Conservation (phyloP, 768 basidiomycete genomes). For the Auricularia cornea region DNA sequence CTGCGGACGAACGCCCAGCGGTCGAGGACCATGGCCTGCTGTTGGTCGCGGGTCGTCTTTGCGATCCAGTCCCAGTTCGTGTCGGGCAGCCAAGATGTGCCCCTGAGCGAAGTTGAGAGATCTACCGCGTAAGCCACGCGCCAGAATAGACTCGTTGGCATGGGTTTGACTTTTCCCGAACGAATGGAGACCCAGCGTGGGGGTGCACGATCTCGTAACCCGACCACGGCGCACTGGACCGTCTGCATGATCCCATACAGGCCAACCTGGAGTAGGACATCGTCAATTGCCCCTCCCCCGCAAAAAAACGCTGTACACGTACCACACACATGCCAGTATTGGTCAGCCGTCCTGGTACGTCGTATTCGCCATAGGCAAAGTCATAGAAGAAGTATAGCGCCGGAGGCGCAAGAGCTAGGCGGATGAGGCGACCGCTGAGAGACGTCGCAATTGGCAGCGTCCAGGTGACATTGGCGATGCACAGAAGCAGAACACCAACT, state of each 20-base stretch:
- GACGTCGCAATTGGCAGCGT: not conserved
- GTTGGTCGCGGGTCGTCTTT: not conserved
- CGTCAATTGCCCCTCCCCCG: too few relatives aligned
- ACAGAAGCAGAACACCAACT: not conserved
- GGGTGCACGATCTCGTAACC: not conserved
- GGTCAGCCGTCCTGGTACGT: not conserved
- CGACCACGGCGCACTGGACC: not conserved
- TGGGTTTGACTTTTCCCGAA: not conserved
- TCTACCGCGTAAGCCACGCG: not conserved
- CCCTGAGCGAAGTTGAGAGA: not conserved
- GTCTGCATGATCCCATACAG: not conserved
- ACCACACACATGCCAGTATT: not conserved
- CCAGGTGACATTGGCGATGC: not conserved
- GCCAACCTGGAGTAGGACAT: not conserved
- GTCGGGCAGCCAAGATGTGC: not conserved
- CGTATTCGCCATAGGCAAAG: not conserved
- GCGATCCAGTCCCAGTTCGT: not conserved
- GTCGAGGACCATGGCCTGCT: not conserved
- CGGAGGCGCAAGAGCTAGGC: not conserved
- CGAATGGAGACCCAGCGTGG: not conserved
- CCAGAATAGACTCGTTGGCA: not conserved
- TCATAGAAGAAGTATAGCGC: not conserved
- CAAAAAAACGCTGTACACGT: too few relatives aligned
- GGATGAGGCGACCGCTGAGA: not conserved
- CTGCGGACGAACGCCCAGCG: not conserved